phyloP scores from a whole-genome alignment of 345 rosid genomes.

The Ceriops decandra region DNA sequence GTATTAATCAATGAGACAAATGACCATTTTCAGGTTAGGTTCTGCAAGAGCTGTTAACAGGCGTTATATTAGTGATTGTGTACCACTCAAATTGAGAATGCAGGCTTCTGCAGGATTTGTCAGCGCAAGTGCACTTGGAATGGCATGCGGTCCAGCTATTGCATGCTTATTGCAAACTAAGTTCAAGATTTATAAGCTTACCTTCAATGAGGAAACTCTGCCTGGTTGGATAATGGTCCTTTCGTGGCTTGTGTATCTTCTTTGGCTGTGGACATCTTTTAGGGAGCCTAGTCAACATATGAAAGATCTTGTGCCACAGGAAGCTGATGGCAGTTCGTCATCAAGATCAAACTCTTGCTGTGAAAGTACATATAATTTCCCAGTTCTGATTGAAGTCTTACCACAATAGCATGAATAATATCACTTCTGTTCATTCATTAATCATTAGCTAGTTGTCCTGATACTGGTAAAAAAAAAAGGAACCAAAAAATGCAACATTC shows the following conservation, averaged over 20 bases:
- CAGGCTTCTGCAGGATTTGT: conserved; percentile 98
- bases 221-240: conserved; percentile 98
- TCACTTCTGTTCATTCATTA: too few species aligned
- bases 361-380: conserved; percentile 5
- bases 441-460: too few species aligned
- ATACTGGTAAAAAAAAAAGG: too few species aligned
- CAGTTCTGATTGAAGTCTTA: neutral
- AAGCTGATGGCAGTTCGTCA: conserved; percentile 45
- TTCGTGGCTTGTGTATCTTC: conserved; percentile 77
- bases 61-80: conserved; percentile 94
- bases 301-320: conserved; percentile 36
- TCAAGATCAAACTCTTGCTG: neutral
- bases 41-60: conserved; percentile 98
- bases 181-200: conserved; percentile 69
- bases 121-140: conserved; percentile 99
- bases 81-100: conserved; percentile 78
- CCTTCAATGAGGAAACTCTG: conserved; percentile 73
- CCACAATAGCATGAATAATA: neutral
- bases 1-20: neutral
- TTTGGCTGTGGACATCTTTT: conserved; percentile 87
- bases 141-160: conserved; percentile 99
- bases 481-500: too few species aligned
- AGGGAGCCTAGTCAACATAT: conserved; percentile 63
- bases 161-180: conserved; percentile 84
- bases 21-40: conserved; percentile 56